phyloP scores from a whole-genome alignment of 1,284 basidiomycete species.

The Fomitopsis pinicola region DNA sequence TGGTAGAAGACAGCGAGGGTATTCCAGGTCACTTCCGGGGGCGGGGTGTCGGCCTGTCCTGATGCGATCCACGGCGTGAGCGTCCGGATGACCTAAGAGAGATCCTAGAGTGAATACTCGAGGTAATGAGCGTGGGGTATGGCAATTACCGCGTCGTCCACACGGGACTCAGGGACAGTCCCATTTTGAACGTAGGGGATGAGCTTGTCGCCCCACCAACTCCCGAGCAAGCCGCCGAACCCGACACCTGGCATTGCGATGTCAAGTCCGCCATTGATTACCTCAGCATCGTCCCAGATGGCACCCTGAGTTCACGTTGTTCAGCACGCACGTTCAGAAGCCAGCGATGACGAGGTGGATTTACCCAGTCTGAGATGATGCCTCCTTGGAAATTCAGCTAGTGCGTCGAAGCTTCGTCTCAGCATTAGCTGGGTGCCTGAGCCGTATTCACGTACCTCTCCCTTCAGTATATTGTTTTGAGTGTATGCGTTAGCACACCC shows the following conservation, averaged over 20 bases:
- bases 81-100: background rate
- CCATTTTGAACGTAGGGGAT: constrained; percentile 29
- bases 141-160: constrained; percentile 28
- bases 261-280: constrained; percentile 51
- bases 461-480: constrained; percentile 67
- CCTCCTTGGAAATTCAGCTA: constrained; percentile 49
- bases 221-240: background rate
- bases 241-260: constrained; percentile 24
- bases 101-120: too few relatives aligned
- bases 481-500: constrained; percentile 67
- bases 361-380: constrained; percentile 22
- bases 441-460: constrained; percentile 47
- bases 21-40: background rate
- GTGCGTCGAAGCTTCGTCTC: too few relatives aligned
- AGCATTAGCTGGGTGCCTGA: too few relatives aligned
- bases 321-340: too few relatives aligned
- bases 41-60: background rate
- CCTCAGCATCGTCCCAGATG: constrained; percentile 43
- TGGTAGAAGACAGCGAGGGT: background rate
- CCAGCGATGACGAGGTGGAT: too few relatives aligned
- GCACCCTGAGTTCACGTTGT: constrained; percentile 16
- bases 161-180: constrained; percentile 45
- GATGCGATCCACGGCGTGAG: background rate
- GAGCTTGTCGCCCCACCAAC: background rate
- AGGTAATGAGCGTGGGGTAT: too few relatives aligned